Base-by-base conservation (phyloP, 352 stramenopile species). In the Phytophthora tentaculata region DNA sequence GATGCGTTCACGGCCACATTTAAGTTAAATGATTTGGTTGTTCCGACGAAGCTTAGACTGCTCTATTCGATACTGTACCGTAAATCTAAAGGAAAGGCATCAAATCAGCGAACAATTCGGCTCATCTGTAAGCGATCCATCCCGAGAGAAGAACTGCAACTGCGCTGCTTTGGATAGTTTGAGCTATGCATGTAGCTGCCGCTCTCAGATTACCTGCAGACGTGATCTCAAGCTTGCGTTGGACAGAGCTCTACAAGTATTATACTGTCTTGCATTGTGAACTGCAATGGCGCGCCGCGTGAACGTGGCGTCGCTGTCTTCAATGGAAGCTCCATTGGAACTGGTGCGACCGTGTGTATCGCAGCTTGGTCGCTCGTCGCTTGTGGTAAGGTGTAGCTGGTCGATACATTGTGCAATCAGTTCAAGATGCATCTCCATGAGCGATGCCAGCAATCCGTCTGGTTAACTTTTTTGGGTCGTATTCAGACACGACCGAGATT, bases 41-140 rank as follows among this genome's bases (percentile, higher is more conserved):
- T 67, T 71, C 64, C 64, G 50, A 62, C 59, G 39, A 52, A 57
- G 41, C 26, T 56, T 71, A 22, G 16, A 55, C 53, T 64, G 48
- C 26, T 47, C 35, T 43, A 43, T 43, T 43, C 4, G 32, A 32
- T 32, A 8, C 28, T n/a, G n/a, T n/a, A n/a, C n/a, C n/a, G 9
- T 32, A 32, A 32, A 32, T 32, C 28, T 39, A 6, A 16, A 6
- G 28, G 39, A 14, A 39, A 56, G 43, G 8, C 49, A 66, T 64
- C 44, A 64, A 64, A 56, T 64, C 58, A 67, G 45, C 5, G 32
- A 55, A 22, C 10, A 10, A 6, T 9, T 22, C n/a, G 64, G 24
- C 64, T 64, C 58, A 69, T 69, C 52, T 73, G 58, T 62, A n/a
- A 52, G 23, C 23, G 32, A 19, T 59, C 58, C 52, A 67, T 72